phyloP scores from a whole-genome alignment of 805 yeast species.

The Wickerhamomyces sydowiorum region DNA sequence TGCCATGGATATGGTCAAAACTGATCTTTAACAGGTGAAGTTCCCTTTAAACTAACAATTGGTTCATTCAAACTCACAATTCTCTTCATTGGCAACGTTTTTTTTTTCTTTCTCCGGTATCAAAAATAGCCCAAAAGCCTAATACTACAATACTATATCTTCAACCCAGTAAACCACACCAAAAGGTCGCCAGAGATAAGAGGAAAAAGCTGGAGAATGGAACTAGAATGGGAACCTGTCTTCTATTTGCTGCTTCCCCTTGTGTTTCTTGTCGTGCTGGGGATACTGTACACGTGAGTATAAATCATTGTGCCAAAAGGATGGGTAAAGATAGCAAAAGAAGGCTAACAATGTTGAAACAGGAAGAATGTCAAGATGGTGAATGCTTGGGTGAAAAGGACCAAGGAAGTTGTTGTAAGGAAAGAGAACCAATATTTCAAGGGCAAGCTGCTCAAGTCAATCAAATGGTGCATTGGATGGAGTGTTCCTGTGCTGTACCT shows the following conservation, averaged over 20 bases:
- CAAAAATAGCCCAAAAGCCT: too few species aligned
- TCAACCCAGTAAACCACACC: too few species aligned
- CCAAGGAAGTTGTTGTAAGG: not conserved
- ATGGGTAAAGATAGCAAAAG: too few species aligned
- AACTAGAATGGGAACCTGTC: not conserved
- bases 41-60: too few species aligned
- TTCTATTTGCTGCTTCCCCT: not conserved
- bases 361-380: not conserved
- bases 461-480: slow-evolving; percentile 8
- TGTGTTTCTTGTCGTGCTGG: not conserved
- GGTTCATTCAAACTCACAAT: too few species aligned
- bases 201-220: not conserved
- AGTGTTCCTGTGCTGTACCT: slow-evolving; percentile 15
- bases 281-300: not conserved
- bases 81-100: too few species aligned
- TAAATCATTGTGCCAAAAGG: not conserved
- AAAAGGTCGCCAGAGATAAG: not conserved
- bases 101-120: too few species aligned
- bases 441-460: slow-evolving; percentile 7
- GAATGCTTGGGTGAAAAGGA: not conserved
- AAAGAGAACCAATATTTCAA: slow-evolving; percentile 9
- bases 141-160: too few species aligned
- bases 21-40: too few species aligned
- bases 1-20: not conserved
- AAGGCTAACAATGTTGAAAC: not conserved